These are phyloP conservation scores for Arthrobotrys sinensis DNA, from an alignment of 2,329 filamentous ascomycete species.

Conservation along the genomic window DNA sequence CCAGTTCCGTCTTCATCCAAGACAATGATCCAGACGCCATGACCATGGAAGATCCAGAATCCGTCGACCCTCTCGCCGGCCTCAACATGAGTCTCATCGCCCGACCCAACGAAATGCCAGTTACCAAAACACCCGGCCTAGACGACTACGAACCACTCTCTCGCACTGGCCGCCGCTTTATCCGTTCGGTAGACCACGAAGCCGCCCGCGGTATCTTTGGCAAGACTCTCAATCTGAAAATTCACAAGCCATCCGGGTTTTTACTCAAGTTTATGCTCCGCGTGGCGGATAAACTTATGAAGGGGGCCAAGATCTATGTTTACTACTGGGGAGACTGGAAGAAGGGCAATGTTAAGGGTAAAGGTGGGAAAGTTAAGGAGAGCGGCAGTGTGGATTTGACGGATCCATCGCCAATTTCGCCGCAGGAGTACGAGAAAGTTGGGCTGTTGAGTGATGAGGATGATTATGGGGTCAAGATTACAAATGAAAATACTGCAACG, in stretches of 20 bases:
- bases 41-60: conserved; percentile 26
- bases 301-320: conserved; percentile 45
- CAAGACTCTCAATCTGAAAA: conserved; percentile 38
- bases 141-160: conserved; percentile 35
- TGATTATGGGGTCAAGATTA: conserved; percentile 50
- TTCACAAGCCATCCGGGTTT: conserved; percentile 44
- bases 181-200: conserved; percentile 45
- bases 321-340: conserved; percentile 58
- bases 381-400: conserved; percentile 14
- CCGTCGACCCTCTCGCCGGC: conserved; percentile 22
- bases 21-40: conserved; percentile 32
- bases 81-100: conserved; percentile 37
- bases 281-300: conserved; percentile 46
- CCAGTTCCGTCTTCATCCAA: conserved; percentile 22
- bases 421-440: conserved; percentile 11
- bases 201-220: conserved; percentile 44
- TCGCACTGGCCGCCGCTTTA: conserved; percentile 44
- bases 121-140: conserved; percentile 3
- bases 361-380: conserved; percentile 33
- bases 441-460: conserved; percentile 38
- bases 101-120: conserved; percentile 19
- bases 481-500: neutral
- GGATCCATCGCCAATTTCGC: neutral
- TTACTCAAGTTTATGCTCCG: conserved; percentile 47
- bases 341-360: conserved; percentile 44